phyloP scores from a whole-genome alignment of 2,329 filamentous ascomycete genomes.

The Metarhizium anisopliae region DNA sequence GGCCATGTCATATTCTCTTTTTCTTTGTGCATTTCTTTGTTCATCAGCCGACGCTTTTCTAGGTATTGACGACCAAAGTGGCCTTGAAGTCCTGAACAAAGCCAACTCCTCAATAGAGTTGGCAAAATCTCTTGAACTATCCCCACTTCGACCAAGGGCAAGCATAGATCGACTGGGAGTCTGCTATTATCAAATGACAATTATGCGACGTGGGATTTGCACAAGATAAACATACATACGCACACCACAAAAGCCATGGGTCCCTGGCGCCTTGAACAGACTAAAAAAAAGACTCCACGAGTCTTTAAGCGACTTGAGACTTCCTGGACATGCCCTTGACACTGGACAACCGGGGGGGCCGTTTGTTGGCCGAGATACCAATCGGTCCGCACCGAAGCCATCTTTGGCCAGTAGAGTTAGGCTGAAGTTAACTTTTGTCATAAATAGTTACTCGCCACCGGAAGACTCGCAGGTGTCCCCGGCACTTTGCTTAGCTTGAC shows the following conservation, averaged over 20 bases:
- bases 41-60: neutral
- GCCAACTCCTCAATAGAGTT: neutral
- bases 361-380: neutral
- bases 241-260: neutral
- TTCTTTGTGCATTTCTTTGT: neutral
- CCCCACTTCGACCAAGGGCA: neutral
- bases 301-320: neutral
- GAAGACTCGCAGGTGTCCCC: neutral
- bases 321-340: neutral
- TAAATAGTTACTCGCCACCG: neutral
- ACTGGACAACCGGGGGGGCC: neutral
- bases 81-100: neutral
- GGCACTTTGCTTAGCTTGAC: neutral
- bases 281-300: neutral
- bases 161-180: neutral
- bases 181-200: neutral
- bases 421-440: neutral
- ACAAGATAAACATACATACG: neutral
- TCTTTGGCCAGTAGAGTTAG: neutral
- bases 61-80: neutral
- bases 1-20: neutral
- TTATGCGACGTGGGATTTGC: neutral
- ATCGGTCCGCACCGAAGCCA: neutral
- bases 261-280: neutral
- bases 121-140: neutral